Evolutionary conservation across 768 basidiomycete genomes (phyloP).

Genomic region (Collybia nuda): DNA sequence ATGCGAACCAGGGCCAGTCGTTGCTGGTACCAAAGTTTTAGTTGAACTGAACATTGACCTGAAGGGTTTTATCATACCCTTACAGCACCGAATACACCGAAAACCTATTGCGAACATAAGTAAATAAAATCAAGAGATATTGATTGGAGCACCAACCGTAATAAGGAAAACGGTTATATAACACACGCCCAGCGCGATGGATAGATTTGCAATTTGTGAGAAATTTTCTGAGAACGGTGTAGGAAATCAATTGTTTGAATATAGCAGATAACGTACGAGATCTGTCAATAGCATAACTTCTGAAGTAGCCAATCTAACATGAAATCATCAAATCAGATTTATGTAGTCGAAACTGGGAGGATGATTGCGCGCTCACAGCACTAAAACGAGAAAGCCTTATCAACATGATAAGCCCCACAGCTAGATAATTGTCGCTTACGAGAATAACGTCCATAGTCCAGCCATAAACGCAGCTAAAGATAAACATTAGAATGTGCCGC

Average conservation of each 20-base stretch:
- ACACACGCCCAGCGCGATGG: constrained; percentile 59
- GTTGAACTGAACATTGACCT: neutral
- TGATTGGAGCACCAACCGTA: constrained; percentile 29
- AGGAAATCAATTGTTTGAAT: neutral
- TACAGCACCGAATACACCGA: constrained; percentile 51
- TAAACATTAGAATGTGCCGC: no score
- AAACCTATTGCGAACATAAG: constrained; percentile 22
- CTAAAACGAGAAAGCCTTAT: constrained; percentile 16
- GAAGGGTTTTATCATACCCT: constrained; percentile 39
- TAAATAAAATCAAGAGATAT: neutral
- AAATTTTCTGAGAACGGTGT: constrained; percentile 30
- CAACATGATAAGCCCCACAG: neutral
- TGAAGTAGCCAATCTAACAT: constrained; percentile 61
- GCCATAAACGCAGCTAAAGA: constrained; percentile 40
- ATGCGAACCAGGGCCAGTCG: constrained; percentile 49
- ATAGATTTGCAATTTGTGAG: constrained; percentile 48
- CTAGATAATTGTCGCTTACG: constrained; percentile 43
- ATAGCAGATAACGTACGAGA: constrained; percentile 37
- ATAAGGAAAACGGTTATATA: constrained; percentile 52
- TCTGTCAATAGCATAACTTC: constrained; percentile 46
- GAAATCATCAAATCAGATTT: neutral
- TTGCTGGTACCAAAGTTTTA: constrained; percentile 40
- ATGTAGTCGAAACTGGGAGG: neutral
- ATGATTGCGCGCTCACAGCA: constrained; percentile 23
- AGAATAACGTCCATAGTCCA: constrained; percentile 60